Evolutionary conservation across 2,329 filamentous ascomycete species (phyloP).

Genomic region (Furcasterigmium sp.): DNA sequence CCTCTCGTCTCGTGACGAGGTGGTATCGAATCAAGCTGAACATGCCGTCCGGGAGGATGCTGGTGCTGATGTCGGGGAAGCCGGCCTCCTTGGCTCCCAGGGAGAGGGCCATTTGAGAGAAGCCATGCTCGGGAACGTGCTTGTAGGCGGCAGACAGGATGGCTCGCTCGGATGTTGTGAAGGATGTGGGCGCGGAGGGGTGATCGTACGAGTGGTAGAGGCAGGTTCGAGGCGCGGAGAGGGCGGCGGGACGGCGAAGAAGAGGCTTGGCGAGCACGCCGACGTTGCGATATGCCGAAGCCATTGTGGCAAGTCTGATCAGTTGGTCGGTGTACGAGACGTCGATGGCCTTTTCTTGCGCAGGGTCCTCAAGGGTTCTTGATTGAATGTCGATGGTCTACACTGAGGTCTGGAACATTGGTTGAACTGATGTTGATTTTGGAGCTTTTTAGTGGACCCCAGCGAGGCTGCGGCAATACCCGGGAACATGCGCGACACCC

Average conservation of each 20-base stretch:
- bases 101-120: conserved; percentile 67
- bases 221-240: background rate
- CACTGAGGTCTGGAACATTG: no score
- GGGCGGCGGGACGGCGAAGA: background rate
- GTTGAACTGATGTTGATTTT: no score
- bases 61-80: conserved; percentile 80
- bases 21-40: conserved; percentile 82
- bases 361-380: no score
- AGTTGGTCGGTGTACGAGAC: no score
- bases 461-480: no score
- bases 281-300: no score
- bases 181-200: conserved; percentile 51
- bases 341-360: no score
- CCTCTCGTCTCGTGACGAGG: conserved; percentile 60
- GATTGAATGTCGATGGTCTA: no score
- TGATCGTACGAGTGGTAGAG: conserved; percentile 73
- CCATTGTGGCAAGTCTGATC: no score
- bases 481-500: no score
- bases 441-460: no score
- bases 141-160: conserved; percentile 78
- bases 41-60: conserved; percentile 71
- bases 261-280: background rate
- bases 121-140: conserved; percentile 78
- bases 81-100: conserved; percentile 79
- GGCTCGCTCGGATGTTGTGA: conserved; percentile 61